Percentiles rank a stretch among this genome's conserved stretches.
These are phyloP conservation scores for Erodium texanum DNA, from an alignment of 441 rosid species.

Conservation along the genomic window DNA sequence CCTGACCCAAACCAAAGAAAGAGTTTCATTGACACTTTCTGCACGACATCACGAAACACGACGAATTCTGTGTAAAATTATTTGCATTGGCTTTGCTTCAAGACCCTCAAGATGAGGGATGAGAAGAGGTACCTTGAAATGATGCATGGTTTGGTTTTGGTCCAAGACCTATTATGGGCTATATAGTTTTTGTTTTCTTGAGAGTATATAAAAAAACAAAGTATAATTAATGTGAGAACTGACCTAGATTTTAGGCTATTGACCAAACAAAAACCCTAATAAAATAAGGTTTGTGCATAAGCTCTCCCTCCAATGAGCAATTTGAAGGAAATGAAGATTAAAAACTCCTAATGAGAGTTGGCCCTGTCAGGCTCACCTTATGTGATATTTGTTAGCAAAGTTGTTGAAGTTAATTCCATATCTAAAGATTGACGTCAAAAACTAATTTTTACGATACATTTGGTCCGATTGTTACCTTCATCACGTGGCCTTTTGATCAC, in stretches of 20 bases:
- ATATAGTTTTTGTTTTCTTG: neutral
- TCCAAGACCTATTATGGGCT: conserved; percentile 11
- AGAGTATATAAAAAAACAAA: neutral
- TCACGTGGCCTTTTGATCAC: too few species aligned
- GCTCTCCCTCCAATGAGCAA: conserved; percentile 39
- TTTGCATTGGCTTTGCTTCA: too few species aligned
- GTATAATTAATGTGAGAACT: conserved; percentile 16
- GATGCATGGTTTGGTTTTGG: neutral
- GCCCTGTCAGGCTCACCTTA: conserved; percentile 54
- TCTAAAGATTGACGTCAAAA: too few species aligned
- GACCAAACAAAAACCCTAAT: conserved; percentile 40
- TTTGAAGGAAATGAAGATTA: neutral
- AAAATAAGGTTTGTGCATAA: conserved; percentile 27
- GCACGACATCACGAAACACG: too few species aligned
- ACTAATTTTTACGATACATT: too few species aligned
- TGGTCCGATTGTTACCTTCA: too few species aligned
- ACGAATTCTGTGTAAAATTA: too few species aligned
- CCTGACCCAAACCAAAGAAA: too few species aligned
- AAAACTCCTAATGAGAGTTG: conserved; percentile 33
- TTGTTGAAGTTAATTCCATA: too few species aligned
- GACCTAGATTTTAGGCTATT: conserved; percentile 35
- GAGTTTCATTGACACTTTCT: too few species aligned
- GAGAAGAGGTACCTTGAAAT: neutral
- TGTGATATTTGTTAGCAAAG: too few species aligned
- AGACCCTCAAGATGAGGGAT: conserved; percentile 9